Conservation (phyloP, 2,329 filamentous ascomycete species). For the Neonectria hederae region DNA sequence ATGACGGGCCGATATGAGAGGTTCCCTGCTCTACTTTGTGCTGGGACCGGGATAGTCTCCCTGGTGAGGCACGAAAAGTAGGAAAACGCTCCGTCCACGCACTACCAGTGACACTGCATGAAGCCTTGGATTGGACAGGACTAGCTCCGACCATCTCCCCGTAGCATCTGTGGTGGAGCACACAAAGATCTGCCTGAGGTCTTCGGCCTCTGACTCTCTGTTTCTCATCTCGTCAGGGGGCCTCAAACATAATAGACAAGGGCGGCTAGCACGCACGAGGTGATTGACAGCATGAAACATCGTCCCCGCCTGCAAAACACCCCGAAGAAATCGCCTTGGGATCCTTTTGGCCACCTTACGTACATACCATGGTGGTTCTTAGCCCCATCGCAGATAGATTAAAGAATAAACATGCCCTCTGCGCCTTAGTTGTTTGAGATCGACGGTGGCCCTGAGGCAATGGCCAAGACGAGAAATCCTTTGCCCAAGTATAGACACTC, state of each 20-base stretch:
- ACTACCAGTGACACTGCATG: slow-evolving; percentile 3
- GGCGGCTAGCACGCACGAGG: slow-evolving; percentile 26
- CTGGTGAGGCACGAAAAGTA: slow-evolving; percentile 4
- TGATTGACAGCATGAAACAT: slow-evolving; percentile 25
- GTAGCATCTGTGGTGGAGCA: slow-evolving; percentile 14
- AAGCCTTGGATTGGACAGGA: background rate
- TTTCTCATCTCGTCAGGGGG: slow-evolving; percentile 7
- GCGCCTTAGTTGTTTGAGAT: slow-evolving; percentile 4
- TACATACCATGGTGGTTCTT: slow-evolving; percentile 14
- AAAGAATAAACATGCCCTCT: slow-evolving; percentile 19
- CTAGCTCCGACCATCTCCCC: slow-evolving; percentile 5
- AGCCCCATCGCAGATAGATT: slow-evolving; percentile 33
- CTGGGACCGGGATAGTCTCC: slow-evolving; percentile 19
- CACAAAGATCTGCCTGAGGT: slow-evolving; percentile 18
- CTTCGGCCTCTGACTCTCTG: slow-evolving; percentile 8
- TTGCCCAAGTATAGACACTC: background rate
- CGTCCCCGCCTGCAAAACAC: background rate
- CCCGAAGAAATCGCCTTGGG: slow-evolving; percentile 25
- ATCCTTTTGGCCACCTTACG: slow-evolving; percentile 23
- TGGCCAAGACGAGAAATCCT: slow-evolving; percentile 8
- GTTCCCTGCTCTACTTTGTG: background rate
- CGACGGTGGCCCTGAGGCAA: slow-evolving; percentile 8
- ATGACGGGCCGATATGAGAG: slow-evolving; percentile 18
- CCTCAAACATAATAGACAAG: slow-evolving; percentile 25
- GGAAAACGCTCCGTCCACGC: slow-evolving; percentile 6